These are phyloP conservation scores for barley (Hordeum vulgare) DNA, from an alignment of 176 grass and related monocot genomes.

Conservation along the genomic window MorexV3_pseudomolecules_assembly NC_058518.1:379923465-379923964, in stretches of 20 bases:
- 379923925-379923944: not conserved
- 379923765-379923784: too few species aligned
- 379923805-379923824: slow-evolving; percentile 28
- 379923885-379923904: slow-evolving; percentile 19
- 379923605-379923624: slow-evolving; percentile 45
- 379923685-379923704: slow-evolving; percentile 44
- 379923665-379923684: slow-evolving; percentile 63
- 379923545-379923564: slow-evolving; percentile 98
- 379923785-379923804: slow-evolving; percentile 94
- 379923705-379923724: slow-evolving; percentile 8
- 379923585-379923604: slow-evolving; percentile 59
- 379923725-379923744: too few species aligned
- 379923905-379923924: slow-evolving; percentile 7
- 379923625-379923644: slow-evolving; percentile 61
- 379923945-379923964: not conserved
- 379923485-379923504: slow-evolving; percentile 87
- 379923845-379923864: slow-evolving; percentile 5
- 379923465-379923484: slow-evolving; percentile 86
- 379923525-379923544: slow-evolving; percentile 95
- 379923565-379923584: slow-evolving; percentile 86
- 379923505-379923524: slow-evolving; percentile 62
- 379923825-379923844: slow-evolving; percentile 24
- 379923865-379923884: slow-evolving; percentile 20
- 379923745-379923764: too few species aligned
- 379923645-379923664: slow-evolving; percentile 70